These are phyloP conservation scores for Globisporangium viniferum DNA, from an alignment of 352 stramenopile genomes.

Conservation along the genomic window DNA sequence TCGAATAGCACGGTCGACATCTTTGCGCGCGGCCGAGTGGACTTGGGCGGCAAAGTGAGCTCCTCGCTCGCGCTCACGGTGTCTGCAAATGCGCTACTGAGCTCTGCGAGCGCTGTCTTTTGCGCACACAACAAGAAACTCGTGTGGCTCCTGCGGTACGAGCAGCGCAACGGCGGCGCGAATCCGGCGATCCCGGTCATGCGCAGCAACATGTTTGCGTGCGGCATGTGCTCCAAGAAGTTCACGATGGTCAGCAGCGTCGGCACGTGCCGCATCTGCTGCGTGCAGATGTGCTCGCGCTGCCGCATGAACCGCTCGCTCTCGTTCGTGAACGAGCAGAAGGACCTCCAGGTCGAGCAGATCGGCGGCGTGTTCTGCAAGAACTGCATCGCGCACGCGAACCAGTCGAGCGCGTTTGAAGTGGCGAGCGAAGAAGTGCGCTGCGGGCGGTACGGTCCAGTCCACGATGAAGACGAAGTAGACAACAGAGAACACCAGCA, in stretches of 20 bases:
- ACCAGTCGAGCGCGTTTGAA: constrained; percentile 16
- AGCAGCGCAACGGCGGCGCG: constrained; percentile 13
- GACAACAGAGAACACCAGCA: not conserved
- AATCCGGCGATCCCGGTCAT: constrained; percentile 3
- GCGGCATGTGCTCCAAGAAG: constrained; percentile 25
- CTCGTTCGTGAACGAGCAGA: constrained; percentile 19
- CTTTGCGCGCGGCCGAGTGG: constrained; percentile 4
- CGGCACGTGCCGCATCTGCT: constrained; percentile 28
- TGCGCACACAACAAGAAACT: constrained; percentile 37
- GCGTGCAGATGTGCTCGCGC: constrained; percentile 26
- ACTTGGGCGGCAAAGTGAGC: not conserved
- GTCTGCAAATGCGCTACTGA: constrained; percentile 18
- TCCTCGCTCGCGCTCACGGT: not conserved
- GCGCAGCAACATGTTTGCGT: constrained; percentile 13
- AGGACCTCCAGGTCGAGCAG: constrained; percentile 16
- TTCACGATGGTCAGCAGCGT: constrained; percentile 22
- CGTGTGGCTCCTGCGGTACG: constrained; percentile 22
- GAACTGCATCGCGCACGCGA: constrained; percentile 26
- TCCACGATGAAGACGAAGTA: not conserved
- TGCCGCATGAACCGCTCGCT: constrained; percentile 28
- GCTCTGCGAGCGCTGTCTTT: constrained; percentile 9
- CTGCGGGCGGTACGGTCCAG: constrained; percentile 11
- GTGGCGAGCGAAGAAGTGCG: constrained; percentile 24
- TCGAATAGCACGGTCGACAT: constrained; percentile 14
- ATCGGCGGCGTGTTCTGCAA: constrained; percentile 29